Evolutionary conservation across 345 rosid genomes (phyloP).

Genomic region (Cardiospermum halicacabum): DNA sequence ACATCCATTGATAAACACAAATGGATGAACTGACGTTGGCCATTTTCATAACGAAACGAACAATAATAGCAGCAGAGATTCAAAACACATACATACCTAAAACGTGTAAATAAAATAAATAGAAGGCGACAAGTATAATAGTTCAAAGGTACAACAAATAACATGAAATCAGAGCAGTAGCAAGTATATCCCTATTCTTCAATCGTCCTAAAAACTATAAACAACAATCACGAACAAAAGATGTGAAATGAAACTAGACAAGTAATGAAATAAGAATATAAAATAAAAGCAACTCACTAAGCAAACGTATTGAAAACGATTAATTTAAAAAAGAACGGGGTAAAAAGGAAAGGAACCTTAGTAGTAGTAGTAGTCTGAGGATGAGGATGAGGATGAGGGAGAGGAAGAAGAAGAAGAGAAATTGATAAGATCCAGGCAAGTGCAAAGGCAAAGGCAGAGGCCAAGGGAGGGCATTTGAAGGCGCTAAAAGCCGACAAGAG

Average conservation of each 20-base stretch:
- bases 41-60: neutral
- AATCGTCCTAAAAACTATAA: neutral
- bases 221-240: neutral
- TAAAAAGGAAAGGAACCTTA: conserved; percentile 8
- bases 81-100: neutral
- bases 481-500: neutral
- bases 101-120: neutral
- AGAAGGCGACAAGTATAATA: neutral
- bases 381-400: too few species aligned
- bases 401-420: neutral
- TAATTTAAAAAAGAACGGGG: neutral
- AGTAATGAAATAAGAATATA: neutral
- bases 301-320: neutral
- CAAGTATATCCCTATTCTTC: neutral
- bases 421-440: conserved; percentile 3
- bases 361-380: too few species aligned
- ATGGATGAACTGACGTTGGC: neutral
- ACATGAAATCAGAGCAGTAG: neutral
- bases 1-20: neutral
- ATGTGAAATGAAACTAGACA: conserved; percentile 11
- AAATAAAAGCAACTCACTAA: neutral
- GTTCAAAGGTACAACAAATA: neutral
- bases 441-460: neutral
- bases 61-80: neutral
- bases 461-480: neutral